These are phyloP conservation scores for Patellifolia procumbens DNA, from an alignment of 179 eudicot species.

Conservation along the genomic window DNA sequence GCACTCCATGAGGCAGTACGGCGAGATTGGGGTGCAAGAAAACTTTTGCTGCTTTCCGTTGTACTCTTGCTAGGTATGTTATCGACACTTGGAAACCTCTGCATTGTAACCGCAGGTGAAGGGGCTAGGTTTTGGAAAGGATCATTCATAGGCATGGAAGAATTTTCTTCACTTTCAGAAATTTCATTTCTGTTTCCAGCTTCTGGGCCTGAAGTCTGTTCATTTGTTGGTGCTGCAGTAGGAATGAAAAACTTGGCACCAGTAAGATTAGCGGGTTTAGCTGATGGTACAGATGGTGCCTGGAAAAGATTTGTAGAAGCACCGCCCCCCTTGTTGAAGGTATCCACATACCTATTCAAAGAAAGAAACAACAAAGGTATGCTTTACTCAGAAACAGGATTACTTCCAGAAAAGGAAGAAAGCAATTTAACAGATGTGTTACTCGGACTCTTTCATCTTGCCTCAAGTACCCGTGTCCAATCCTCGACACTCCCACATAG, in stretches of 20 bases:
- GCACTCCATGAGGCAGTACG: slow-evolving; percentile 90
- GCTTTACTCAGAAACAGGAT: not conserved
- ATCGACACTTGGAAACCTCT: slow-evolving; percentile 63
- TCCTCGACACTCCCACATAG: too few relatives aligned
- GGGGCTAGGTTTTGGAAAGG: slow-evolving; percentile 46
- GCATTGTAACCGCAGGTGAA: slow-evolving; percentile 47
- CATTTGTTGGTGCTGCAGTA: slow-evolving; percentile 43
- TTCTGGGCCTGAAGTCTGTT: slow-evolving; percentile 33
- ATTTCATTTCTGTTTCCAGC: slow-evolving; percentile 29
- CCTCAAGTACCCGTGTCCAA: too few relatives aligned
- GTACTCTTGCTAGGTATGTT: slow-evolving; percentile 47
- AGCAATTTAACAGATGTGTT: too few relatives aligned
- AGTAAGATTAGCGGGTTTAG: slow-evolving; percentile 44
- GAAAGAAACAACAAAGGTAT: not conserved
- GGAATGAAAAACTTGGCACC: slow-evolving; percentile 80
- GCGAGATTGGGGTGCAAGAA: slow-evolving; percentile 49
- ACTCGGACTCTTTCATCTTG: too few relatives aligned
- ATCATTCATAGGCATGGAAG: slow-evolving; percentile 32
- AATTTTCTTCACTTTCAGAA: slow-evolving; percentile 32
- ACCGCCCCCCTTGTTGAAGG: slow-evolving; percentile 82
- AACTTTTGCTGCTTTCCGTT: slow-evolving; percentile 24
- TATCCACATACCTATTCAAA: slow-evolving; percentile 79
- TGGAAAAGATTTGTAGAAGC: slow-evolving; percentile 56
- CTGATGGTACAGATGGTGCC: slow-evolving; percentile 58
- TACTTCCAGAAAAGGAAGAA: not conserved